Evolutionary conservation across 306 rosid species (phyloP).

Genomic region (Castanospermum australe): DNA sequence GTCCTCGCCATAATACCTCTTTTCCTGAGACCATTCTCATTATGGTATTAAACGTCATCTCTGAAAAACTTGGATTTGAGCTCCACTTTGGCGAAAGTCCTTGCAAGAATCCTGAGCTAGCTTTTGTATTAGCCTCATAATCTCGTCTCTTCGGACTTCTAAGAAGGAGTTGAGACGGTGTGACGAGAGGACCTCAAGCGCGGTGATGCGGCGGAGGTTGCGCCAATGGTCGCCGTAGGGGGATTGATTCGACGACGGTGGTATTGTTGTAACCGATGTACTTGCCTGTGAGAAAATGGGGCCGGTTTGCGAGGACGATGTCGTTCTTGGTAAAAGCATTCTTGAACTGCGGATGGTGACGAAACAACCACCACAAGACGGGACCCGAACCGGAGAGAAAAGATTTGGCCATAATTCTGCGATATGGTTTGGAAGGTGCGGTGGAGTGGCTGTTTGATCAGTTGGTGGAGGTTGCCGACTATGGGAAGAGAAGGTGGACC

Average conservation of each 20-base stretch:
- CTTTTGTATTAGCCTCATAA: conserved; percentile 27
- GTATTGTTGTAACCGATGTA: conserved; percentile 49
- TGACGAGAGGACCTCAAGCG: conserved; percentile 48
- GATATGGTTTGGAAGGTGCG: conserved; percentile 37
- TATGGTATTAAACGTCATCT: conserved; percentile 46
- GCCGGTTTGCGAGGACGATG: conserved; percentile 55
- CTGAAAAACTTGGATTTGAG: conserved; percentile 27
- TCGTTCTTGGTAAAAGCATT: conserved; percentile 67
- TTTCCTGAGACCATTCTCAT: conserved; percentile 64
- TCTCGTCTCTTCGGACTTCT: conserved; percentile 41
- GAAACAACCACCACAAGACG: conserved; percentile 44
- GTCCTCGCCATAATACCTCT: conserved; percentile 48
- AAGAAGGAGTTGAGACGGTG: conserved; percentile 30
- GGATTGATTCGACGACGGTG: conserved; percentile 9
- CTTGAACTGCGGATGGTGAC: conserved; percentile 31
- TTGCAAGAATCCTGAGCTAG: conserved; percentile 1
- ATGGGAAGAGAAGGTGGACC: conserved; percentile 53
- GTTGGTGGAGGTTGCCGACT: conserved; percentile 59
- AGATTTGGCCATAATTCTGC: conserved; percentile 35
- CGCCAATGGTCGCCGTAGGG: conserved; percentile 72
- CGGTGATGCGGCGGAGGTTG: conserved; percentile 57
- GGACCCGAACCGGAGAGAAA: conserved; percentile 35
- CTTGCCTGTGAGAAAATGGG: conserved; percentile 30
- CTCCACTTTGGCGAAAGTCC: conserved; percentile 35
- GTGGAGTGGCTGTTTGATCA: conserved; percentile 41